A percentile compares a stretch with the other conserved stretches of the same genome.
These are phyloP conservation scores for Ammopiptanthus mongolicus DNA, from an alignment of 306 rosid species.

Conservation along the genomic window DNA sequence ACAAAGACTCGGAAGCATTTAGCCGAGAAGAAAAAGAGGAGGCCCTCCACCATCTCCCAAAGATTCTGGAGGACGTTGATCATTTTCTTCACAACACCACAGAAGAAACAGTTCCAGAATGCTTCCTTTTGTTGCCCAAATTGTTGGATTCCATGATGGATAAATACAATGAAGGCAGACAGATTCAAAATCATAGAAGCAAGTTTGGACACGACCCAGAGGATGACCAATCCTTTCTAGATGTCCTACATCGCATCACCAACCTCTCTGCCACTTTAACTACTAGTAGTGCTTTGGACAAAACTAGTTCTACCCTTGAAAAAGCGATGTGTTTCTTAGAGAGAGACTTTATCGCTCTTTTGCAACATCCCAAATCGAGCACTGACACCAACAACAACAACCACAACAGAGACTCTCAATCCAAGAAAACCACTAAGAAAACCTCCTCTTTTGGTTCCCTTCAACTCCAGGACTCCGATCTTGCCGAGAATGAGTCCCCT, in stretches of 20 bases:
- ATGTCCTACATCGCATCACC: conserved; percentile 33
- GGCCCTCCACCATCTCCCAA: neutral
- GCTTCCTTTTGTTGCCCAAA: conserved; percentile 28
- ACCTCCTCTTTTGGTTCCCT: conserved; percentile 33
- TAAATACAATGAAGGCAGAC: conserved; percentile 16
- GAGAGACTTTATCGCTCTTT: conserved; percentile 41
- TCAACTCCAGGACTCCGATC: conserved; percentile 2
- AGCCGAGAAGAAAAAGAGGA: neutral
- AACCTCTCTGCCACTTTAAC: conserved; percentile 19
- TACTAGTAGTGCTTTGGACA: conserved; percentile 9
- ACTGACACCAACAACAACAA: neutral
- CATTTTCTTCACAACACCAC: conserved; percentile 16
- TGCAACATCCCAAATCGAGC: conserved; percentile 19
- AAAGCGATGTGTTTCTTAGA: conserved; percentile 55
- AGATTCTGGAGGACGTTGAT: conserved; percentile 48
- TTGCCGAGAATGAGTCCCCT: neutral
- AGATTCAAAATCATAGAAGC: neutral
- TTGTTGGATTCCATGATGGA: conserved; percentile 33
- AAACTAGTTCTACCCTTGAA: conserved; percentile 36
- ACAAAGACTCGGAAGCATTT: neutral
- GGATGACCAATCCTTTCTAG: conserved; percentile 32
- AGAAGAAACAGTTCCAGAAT: conserved; percentile 23
- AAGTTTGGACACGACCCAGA: conserved; percentile 40
- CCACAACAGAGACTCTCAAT: neutral
- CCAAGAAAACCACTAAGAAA: neutral